Evolutionary conservation across 1,284 basidiomycete genomes (phyloP), one percentile per base, ranked within the genome.

Genomic region (Pseudozyma sp.): DNA sequence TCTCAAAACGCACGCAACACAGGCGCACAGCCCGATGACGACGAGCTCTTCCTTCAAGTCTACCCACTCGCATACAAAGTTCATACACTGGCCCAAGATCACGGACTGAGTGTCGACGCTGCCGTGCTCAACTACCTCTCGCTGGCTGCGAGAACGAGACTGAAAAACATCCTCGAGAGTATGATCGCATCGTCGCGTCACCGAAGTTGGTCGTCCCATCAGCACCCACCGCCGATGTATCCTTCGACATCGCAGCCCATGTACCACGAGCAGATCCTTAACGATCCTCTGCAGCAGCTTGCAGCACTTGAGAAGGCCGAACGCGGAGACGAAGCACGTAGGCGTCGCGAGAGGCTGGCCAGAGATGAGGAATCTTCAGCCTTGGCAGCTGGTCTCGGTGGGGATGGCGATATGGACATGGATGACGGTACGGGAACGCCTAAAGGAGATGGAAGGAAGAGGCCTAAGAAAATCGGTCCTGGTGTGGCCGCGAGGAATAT

Each of bases 141-240:
- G 5, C 54, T 83, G 14, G 82, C 82, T 11, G 74, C 83, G 5
- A 68, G 76, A 35, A 77, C 72, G 19, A 63, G 83, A 3, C 68
- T 84, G 65, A 80, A 81, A 42, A 84, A 82, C 53, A 61, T 85
- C 18, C 62, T 83, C 42, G 83, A 84, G 49, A 55, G 53, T 40
- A 85, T 85, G 83, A 71, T 85, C 34, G 66, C 71, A 13, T 69
- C 79, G 8, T 80, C 81, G 6, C 71, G 83, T 5, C 83, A 85
- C 52, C 79, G 83, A 16, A 71, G 68, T 54, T 84, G 82, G 82
- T 77, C 79, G 6, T 73, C 80, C 11, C 78, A 83, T 55, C 76
- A 81, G 34, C 79, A 83, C 19, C 58, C 68, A 13, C 79, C 83
- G 14, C 79, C 82, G 5, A 21, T 78, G 31, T 71, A 57, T 40